Evolutionary conservation across 1,284 basidiomycete species (phyloP), one percentile per base, ranked within the genome.

Genomic region (Boletus smithii): DNA sequence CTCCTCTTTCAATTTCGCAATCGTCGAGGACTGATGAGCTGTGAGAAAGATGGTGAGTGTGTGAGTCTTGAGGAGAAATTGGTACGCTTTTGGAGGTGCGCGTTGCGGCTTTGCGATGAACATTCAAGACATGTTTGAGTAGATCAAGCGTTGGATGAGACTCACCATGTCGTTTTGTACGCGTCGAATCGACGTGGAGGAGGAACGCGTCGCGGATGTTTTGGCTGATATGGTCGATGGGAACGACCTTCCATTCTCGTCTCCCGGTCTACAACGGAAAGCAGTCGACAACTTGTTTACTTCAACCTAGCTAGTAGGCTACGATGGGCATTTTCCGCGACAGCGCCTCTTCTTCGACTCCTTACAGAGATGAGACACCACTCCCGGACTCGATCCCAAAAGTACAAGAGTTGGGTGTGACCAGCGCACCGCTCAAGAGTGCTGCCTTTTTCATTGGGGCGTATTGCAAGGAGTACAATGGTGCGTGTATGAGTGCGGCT

Each of bases 401-500:
- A 63, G 92, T 98, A 23, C 78, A 85, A 54, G 97, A 99, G 73
- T 73, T 99, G 42, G 97, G 95, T 45, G 79, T 77, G 38, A 94
- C 93, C 2, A 97, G 92, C 56, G 97, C 88, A 45, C 97, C 97
- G 5, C 75, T 99, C 60, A 98, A 99, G 77, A 91, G 88, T 57
- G 94, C 95, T 4, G 87, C 91, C 11, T 99, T 98, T 81, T 98
- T 98, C 76, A 87, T 99, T 66, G 97, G 94, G 30, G 85, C 91
- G 43, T 82, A 91, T 68, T 99, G 95, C 81, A 91, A 93, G 73
- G 90, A 93, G 51, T 95, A 88, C 75, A 98, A 97, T 73, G 97
- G 95, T 95, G 61, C 54, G 86, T 76, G 23, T 20, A 8, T n/a
- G 1, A 3, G 8, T 29, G 31, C 4, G 11, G 5, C 5, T 36